These are phyloP conservation scores for Gastrodia elata DNA, from an alignment of 106 monocot genomes.

Conservation along the genomic window DNA sequence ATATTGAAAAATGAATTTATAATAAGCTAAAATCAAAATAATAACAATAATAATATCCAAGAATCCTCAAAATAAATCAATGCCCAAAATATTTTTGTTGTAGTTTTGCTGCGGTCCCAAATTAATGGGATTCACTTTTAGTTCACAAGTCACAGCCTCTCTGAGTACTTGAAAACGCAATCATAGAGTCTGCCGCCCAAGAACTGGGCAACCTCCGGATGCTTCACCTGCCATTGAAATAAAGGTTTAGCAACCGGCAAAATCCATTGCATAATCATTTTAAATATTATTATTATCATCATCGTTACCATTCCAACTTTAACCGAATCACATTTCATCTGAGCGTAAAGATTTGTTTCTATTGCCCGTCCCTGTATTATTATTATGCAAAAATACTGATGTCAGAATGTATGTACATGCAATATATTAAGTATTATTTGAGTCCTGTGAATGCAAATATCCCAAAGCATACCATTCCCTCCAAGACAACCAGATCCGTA, in stretches of 20 bases:
- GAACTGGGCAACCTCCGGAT: slow-evolving; percentile 93
- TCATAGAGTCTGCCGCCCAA: slow-evolving; percentile 93
- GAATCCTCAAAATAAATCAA: too few relatives aligned
- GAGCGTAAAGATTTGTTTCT: slow-evolving; percentile 82
- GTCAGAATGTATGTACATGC: neutral
- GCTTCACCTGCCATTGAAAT: slow-evolving; percentile 61
- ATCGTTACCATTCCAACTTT: slow-evolving; percentile 89
- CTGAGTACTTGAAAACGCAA: slow-evolving; percentile 94
- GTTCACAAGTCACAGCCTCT: too few relatives aligned
- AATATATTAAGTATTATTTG: neutral
- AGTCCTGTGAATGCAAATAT: neutral
- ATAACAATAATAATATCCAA: too few relatives aligned
- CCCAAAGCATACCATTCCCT: slow-evolving; percentile 75
- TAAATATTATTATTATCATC: too few relatives aligned
- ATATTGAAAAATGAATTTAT: too few relatives aligned
- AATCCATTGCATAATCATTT: too few relatives aligned
- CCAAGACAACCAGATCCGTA: slow-evolving; percentile 84
- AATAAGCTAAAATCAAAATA: too few relatives aligned
- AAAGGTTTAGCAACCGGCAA: neutral
- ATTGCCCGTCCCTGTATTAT: slow-evolving; percentile 64
- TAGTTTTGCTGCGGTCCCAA: too few relatives aligned
- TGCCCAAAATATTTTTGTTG: too few relatives aligned
- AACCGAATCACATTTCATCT: slow-evolving; percentile 88
- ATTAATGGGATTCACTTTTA: too few relatives aligned
- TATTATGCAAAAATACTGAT: neutral